phyloP scores from a whole-genome alignment of 192 early-diverging fungal species.

The Paraglomus occultum region DNA sequence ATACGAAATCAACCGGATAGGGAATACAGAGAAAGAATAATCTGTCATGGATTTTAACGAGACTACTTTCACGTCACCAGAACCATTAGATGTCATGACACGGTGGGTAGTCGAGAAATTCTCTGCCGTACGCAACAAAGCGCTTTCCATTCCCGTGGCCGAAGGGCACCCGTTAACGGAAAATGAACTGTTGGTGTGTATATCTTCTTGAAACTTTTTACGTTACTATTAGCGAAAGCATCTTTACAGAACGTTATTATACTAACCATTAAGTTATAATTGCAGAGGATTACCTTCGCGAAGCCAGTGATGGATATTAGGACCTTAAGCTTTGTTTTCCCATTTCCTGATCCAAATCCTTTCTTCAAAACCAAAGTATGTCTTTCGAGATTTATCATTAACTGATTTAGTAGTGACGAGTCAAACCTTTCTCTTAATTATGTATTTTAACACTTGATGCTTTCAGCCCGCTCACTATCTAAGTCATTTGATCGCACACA shows the following conservation, averaged over 20 bases:
- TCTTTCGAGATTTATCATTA: background rate
- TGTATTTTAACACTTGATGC: background rate
- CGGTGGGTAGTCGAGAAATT: constrained; percentile 79
- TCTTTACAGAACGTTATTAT: background rate
- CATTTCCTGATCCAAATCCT: constrained; percentile 67
- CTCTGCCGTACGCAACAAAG: constrained; percentile 68
- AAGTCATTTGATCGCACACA: constrained; percentile 82
- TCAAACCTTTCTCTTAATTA: background rate
- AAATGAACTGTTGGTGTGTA: constrained; percentile 53
- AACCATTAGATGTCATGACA: constrained; percentile 74
- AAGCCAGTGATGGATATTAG: constrained; percentile 73
- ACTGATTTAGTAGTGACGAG: background rate
- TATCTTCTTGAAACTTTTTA: background rate
- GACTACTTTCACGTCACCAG: constrained; percentile 34
- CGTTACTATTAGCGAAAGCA: background rate
- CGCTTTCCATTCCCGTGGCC: constrained; percentile 63
- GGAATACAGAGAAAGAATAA: background rate
- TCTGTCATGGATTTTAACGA: background rate
- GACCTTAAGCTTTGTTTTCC: constrained; percentile 69
- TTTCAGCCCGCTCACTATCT: constrained; percentile 69
- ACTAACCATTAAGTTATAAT: background rate
- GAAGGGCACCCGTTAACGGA: constrained; percentile 65
- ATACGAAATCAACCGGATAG: background rate
- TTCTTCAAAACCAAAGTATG: constrained; percentile 45
- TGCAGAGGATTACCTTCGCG: constrained; percentile 54